Conservation (phyloP, 2,329 filamentous ascomycete species). For the Botryotinia calthae region DNA sequence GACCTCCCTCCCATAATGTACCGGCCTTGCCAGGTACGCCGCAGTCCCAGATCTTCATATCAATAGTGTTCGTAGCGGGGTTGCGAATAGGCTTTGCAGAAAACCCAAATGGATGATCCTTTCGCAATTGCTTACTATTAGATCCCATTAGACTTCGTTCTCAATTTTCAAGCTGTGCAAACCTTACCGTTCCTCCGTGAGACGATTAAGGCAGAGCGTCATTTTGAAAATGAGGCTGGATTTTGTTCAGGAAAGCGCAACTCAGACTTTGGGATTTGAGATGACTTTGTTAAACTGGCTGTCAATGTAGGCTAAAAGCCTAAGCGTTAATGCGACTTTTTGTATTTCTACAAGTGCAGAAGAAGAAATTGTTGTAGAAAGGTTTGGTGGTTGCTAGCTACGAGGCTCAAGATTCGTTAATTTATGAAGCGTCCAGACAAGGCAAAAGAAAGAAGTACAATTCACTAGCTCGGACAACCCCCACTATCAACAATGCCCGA, state of each 20-base stretch:
- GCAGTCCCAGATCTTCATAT: slow-evolving; percentile 95
- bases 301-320: background rate
- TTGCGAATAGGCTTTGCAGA: slow-evolving; percentile 85
- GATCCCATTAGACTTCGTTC: slow-evolving; percentile 1
- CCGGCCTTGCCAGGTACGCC: slow-evolving; percentile 94
- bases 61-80: slow-evolving; percentile 69
- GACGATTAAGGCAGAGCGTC: slow-evolving; percentile 83
- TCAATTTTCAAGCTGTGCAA: background rate
- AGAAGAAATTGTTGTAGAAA: slow-evolving; percentile 11
- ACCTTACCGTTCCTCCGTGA: slow-evolving; percentile 66
- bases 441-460: slow-evolving; percentile 17
- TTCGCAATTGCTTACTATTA: slow-evolving; percentile 81
- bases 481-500: slow-evolving; percentile 12
- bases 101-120: slow-evolving; percentile 96
- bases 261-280: background rate
- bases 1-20: slow-evolving; percentile 95
- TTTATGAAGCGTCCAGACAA: slow-evolving; percentile 12
- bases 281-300: background rate
- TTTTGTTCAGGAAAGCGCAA: slow-evolving; percentile 6
- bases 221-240: slow-evolving; percentile 47
- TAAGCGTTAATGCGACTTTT: background rate
- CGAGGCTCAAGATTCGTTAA: slow-evolving; percentile 14
- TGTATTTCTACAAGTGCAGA: background rate
- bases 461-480: slow-evolving; percentile 1
- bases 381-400: slow-evolving; percentile 16